Conservation (phyloP, 106 monocot genomes). For the Dendrobium huoshanense region DNA sequence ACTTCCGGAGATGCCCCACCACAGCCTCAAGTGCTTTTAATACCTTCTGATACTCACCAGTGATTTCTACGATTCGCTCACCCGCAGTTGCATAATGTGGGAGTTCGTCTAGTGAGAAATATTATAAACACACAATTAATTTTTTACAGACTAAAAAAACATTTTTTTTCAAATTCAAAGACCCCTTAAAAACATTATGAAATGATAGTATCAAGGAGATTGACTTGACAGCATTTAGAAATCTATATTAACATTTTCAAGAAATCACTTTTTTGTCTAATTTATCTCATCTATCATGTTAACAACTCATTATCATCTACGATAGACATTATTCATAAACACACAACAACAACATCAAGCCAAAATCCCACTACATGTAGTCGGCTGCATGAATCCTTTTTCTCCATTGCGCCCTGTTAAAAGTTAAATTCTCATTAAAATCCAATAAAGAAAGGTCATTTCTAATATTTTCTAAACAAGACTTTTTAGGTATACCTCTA, state of each 20-base stretch:
- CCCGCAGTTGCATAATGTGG: constrained; percentile 61
- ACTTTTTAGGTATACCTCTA: too few relatives aligned
- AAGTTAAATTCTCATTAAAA: too few relatives aligned
- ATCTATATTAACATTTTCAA: too few relatives aligned
- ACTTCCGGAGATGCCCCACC: constrained; percentile 68
- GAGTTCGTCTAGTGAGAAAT: constrained; percentile 46
- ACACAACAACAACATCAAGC: neutral
- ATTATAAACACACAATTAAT: neutral
- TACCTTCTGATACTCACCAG: constrained; percentile 73
- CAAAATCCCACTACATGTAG: too few relatives aligned
- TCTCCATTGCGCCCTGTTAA: too few relatives aligned
- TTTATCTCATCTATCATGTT: neutral
- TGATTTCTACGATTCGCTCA: constrained; percentile 81
- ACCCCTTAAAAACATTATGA: too few relatives aligned
- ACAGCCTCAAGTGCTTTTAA: constrained; percentile 74
- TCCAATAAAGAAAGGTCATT: too few relatives aligned
- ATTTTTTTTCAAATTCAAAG: too few relatives aligned
- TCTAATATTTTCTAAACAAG: too few relatives aligned
- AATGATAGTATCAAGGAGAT: too few relatives aligned
- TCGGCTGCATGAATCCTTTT: too few relatives aligned
- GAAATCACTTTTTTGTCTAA: neutral
- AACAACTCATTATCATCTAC: neutral
- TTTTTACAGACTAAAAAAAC: neutral
- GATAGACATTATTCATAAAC: neutral
- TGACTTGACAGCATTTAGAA: too few relatives aligned